A percentile compares a stretch with the other conserved stretches of the same genome.
Conservation (phyloP, 192 early-diverging fungal genomes). For the Podochytrium sp. region DNA sequence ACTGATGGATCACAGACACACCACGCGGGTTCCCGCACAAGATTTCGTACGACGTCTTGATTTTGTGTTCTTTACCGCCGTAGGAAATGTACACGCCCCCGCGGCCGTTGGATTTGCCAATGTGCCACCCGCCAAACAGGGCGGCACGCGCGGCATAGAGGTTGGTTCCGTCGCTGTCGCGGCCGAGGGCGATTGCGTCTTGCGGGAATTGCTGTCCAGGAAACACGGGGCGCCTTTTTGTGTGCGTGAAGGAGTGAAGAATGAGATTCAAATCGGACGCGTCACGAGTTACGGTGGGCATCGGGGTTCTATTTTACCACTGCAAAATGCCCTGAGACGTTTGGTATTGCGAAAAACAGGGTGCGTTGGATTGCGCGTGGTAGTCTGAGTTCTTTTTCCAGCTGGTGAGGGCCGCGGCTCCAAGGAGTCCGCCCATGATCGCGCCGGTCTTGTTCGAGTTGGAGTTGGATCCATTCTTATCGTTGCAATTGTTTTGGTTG, state of each 20-base stretch:
- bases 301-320: too few species aligned
- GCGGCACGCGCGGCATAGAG: conserved; percentile 62
- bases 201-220: conserved; percentile 32
- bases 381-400: conserved; percentile 37
- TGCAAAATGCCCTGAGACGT: conserved; percentile 28
- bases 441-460: not conserved
- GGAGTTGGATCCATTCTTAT: not conserved
- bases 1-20: conserved; percentile 56
- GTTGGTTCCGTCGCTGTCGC: conserved; percentile 59
- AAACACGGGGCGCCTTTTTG: conserved; percentile 32
- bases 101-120: conserved; percentile 35
- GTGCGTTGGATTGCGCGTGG: not conserved
- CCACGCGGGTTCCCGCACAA: conserved; percentile 62
- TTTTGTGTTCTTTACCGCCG: conserved; percentile 55
- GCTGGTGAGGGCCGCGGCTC: conserved; percentile 39
- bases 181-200: conserved; percentile 54
- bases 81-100: conserved; percentile 50
- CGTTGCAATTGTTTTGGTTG: too few species aligned
- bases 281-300: too few species aligned
- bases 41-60: conserved; percentile 55
- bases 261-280: too few species aligned
- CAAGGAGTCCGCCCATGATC: conserved; percentile 16
- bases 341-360: conserved; percentile 17
- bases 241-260: too few species aligned
- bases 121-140: conserved; percentile 41